Evolutionary conservation across 176 grass and related monocot species (phyloP).

Genomic region (Avena atlantica): DNA sequence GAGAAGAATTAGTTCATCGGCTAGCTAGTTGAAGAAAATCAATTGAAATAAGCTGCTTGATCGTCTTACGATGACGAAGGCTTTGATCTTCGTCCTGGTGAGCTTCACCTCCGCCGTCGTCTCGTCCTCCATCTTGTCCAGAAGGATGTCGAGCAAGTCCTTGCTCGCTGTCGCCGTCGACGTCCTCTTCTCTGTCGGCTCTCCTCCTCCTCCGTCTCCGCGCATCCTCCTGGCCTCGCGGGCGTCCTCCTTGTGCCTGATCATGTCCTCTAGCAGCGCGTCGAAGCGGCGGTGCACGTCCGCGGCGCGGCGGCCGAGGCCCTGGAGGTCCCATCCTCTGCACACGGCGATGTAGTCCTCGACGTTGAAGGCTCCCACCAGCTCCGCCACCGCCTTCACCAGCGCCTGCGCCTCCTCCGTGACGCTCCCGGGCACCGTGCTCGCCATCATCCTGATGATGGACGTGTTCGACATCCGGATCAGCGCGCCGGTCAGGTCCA

Average conservation of each 20-base stretch:
- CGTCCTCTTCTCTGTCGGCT: background rate
- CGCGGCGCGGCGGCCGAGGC: conserved; percentile 52
- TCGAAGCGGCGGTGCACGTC: conserved; percentile 67
- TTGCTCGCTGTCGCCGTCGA: conserved; percentile 15
- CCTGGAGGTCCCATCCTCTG: conserved; percentile 71
- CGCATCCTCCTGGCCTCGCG: conserved; percentile 1
- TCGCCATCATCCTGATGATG: conserved; percentile 60
- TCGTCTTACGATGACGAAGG: conserved; percentile 74
- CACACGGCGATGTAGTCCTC: conserved; percentile 63
- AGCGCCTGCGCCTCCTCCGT: conserved; percentile 54
- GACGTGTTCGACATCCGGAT: conserved; percentile 59
- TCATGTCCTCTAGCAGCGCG: conserved; percentile 62
- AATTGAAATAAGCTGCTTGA: background rate
- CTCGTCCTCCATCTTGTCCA: conserved; percentile 57
- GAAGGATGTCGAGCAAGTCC: conserved; percentile 77
- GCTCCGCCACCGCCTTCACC: conserved; percentile 65
- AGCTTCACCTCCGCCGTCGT: conserved; percentile 64
- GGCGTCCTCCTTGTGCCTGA: conserved; percentile 55
- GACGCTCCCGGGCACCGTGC: conserved; percentile 44
- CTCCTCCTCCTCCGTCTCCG: background rate
- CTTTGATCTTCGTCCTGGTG: conserved; percentile 71
- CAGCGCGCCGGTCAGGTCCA: conserved; percentile 62
- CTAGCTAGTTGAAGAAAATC: too few species aligned
- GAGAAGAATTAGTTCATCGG: too few species aligned
- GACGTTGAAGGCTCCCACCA: conserved; percentile 63